These are phyloP conservation scores for Epichloe bromicola DNA, from an alignment of 2,329 filamentous ascomycete species.

Conservation along the genomic window DNA sequence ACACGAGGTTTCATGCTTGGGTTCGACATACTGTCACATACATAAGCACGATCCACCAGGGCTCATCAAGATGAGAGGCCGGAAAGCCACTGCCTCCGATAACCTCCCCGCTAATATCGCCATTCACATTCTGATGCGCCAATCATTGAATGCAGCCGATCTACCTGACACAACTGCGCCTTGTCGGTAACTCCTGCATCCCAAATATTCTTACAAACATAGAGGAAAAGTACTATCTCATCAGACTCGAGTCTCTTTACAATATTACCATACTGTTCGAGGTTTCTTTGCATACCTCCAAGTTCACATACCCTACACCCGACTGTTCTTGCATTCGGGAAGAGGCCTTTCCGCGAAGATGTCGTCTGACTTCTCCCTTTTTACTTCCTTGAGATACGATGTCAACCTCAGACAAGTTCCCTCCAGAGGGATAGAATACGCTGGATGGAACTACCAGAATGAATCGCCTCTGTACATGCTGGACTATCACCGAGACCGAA, in stretches of 20 bases:
- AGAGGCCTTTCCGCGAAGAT: slow-evolving; percentile 12
- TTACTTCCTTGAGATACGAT: slow-evolving; percentile 64
- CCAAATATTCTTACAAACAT: not conserved
- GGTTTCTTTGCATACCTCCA: too few relatives aligned
- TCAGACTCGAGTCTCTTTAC: too few relatives aligned
- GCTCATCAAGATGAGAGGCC: too few relatives aligned
- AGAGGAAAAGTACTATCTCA: too few relatives aligned
- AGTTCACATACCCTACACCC: not conserved
- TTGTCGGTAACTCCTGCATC: not conserved
- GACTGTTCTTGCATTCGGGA: not conserved
- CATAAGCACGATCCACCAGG: too few relatives aligned
- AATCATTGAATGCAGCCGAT: not conserved
- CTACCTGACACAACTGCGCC: not conserved
- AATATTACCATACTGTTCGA: too few relatives aligned
- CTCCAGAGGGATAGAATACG: slow-evolving; percentile 23
- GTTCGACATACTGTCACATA: too few relatives aligned
- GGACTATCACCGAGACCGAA: slow-evolving; percentile 62
- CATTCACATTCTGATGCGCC: not conserved
- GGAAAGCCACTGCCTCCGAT: too few relatives aligned
- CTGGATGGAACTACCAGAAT: slow-evolving; percentile 39
- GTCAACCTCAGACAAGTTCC: slow-evolving; percentile 35
- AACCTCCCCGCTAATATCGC: too few relatives aligned
- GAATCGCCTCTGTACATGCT: slow-evolving; percentile 66
- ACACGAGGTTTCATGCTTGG: too few relatives aligned
- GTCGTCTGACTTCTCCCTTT: slow-evolving; percentile 42